Evolutionary conservation across 2,329 filamentous ascomycete genomes (phyloP), one percentile per base, ranked within the genome.

Genomic region (Raffaelea ambrosiae): DNA sequence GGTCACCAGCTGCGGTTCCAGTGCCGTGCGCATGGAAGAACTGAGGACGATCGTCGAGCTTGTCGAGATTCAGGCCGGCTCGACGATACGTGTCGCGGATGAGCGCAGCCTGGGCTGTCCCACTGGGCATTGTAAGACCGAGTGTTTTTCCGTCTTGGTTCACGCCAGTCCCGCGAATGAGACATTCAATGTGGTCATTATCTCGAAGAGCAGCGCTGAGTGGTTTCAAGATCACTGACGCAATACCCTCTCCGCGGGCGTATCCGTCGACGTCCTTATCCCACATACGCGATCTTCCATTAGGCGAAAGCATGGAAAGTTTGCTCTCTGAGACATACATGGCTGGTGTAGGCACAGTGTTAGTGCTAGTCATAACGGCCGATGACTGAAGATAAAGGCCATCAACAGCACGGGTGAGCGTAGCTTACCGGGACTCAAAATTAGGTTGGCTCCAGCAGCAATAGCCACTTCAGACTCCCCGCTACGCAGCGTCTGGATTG

Each of bases 41-140:
- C 49, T 73, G 70, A 22, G 21, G 23, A 16, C 41, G 41, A 18
- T 31, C 41, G 4, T 33, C n/a, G 40, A 59, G 55, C 8, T 44
- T 41, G 5, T 20, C 43, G 0, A 62, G 52, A 45, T 73, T 61
- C 3, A 71, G 60, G 3, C 66, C 73, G 0, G 71, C 59, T 8
- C 56, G 59, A 1, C 36, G 46, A 53, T 77, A 77, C 0, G 69
- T 70, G 13, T 61, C 58, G 38, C 58, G 58, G 47, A 76, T 75
- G 0, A 75, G 55, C 0, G 46, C 49, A 1, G 63, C 61, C 53
- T 78, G 75, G 1, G 72, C 68, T 4, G 58, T 46, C 2, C 60
- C 56, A 43, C 63, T 77, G 0, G 77, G 78, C 58, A 76, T 66
- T 0, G 76, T 79, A 48, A 80, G 72, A 0, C 76, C 76, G n/a